These are phyloP conservation scores for Trametes sanguinea DNA, from an alignment of 768 basidiomycete species.

Conservation along the genomic window DNA sequence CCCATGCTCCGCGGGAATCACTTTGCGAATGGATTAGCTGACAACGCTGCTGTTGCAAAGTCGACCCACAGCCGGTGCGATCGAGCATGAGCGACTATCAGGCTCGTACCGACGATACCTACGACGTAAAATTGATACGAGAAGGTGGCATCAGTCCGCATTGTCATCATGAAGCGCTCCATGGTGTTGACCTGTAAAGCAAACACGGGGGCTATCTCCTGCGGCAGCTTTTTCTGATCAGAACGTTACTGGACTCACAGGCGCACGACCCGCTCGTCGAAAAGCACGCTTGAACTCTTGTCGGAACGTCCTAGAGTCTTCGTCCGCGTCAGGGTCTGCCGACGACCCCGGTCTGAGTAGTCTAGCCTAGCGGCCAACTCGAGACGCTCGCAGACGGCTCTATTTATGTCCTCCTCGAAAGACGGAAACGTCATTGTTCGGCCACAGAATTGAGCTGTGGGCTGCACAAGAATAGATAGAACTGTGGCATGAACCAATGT, in stretches of 20 bases:
- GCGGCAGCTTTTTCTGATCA: too few species aligned
- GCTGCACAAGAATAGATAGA: not conserved
- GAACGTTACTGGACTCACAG: too few species aligned
- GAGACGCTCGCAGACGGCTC: not conserved
- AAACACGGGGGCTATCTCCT: not conserved
- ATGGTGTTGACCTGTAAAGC: not conserved
- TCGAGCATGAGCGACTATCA: not conserved
- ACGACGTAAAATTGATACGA: not conserved
- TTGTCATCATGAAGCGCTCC: not conserved
- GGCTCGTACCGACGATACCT: not conserved
- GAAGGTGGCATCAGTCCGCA: slow-evolving; percentile 9
- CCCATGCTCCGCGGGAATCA: not conserved
- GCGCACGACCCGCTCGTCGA: too few species aligned
- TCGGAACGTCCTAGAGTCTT: too few species aligned
- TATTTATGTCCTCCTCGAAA: not conserved
- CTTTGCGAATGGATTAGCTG: not conserved
- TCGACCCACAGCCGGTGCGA: not conserved
- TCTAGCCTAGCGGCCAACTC: too few species aligned
- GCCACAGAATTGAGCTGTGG: not conserved
- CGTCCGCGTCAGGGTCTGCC: too few species aligned
- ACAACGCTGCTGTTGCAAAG: not conserved
- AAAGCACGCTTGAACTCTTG: too few species aligned
- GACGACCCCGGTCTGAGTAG: too few species aligned
- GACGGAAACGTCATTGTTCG: not conserved
- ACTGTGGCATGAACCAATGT: slow-evolving; percentile 1